phyloP scores from a whole-genome alignment of 257 asterid genomes.

The Ballota nigra region DNA sequence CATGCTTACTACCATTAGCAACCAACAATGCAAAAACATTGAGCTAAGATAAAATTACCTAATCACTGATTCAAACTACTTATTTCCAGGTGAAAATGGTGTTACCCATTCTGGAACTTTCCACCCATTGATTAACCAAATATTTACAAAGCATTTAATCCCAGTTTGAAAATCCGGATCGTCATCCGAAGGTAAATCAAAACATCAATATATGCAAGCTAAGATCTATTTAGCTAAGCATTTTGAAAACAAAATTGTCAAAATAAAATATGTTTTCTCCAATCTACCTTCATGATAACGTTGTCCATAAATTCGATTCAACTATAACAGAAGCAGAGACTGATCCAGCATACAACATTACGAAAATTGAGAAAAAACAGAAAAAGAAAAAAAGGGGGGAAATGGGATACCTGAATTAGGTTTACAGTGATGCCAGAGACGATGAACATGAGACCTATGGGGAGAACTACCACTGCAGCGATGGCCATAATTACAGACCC shows the following conservation, averaged over 20 bases:
- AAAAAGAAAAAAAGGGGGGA: not conserved
- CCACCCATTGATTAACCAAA: not conserved
- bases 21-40: not conserved
- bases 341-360: not conserved
- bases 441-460: slow-evolving; percentile 67
- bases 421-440: slow-evolving; percentile 71
- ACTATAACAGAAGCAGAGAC: not conserved
- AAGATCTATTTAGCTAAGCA: not conserved
- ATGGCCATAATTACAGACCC: slow-evolving; percentile 67
- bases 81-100: not conserved
- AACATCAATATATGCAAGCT: too few relatives aligned
- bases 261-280: too few relatives aligned
- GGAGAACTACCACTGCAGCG: slow-evolving; percentile 65
- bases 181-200: not conserved
- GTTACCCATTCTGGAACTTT: not conserved
- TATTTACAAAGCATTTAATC: not conserved
- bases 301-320: not conserved
- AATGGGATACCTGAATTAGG: slow-evolving; percentile 53
- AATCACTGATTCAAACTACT: not conserved
- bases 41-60: not conserved
- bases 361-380: not conserved
- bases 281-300: too few relatives aligned
- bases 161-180: not conserved
- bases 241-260: not conserved
- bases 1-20: not conserved